phyloP scores from a whole-genome alignment of 1,284 basidiomycete species.

The Vanrija humicola region DNA sequence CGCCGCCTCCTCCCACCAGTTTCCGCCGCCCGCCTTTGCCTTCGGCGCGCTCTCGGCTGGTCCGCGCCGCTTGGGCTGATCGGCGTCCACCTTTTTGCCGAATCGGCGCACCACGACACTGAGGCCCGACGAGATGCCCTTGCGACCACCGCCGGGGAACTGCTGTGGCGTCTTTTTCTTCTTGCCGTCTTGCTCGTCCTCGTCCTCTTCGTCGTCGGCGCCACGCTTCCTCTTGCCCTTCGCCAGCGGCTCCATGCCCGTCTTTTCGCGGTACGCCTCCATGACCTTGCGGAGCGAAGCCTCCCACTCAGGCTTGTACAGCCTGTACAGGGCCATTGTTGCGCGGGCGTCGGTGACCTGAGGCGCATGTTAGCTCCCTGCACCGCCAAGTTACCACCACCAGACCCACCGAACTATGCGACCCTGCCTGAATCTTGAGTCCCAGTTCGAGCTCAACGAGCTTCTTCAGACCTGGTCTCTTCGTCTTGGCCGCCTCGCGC shows the following conservation, averaged over 20 bases:
- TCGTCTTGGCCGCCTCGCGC: constrained; percentile 56
- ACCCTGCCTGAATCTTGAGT: constrained; percentile 77
- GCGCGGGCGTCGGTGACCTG: constrained; percentile 90
- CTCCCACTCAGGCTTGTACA: constrained; percentile 87
- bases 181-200: constrained; percentile 20
- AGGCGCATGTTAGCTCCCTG: not conserved
- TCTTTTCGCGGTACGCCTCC: constrained; percentile 41
- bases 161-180: constrained; percentile 17
- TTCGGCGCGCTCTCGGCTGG: constrained; percentile 4
- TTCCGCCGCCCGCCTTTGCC: constrained; percentile 3
- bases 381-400: not conserved
- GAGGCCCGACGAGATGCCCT: constrained; percentile 67
- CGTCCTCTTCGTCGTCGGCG: constrained; percentile 33
- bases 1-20: constrained; percentile 19
- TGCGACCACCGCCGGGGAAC: constrained; percentile 59
- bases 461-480: constrained; percentile 71
- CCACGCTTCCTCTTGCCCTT: constrained; percentile 15
- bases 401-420: constrained; percentile 72
- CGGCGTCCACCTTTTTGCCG: constrained; percentile 29
- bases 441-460: constrained; percentile 78
- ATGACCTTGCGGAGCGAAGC: constrained; percentile 44
- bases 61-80: constrained; percentile 14
- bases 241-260: constrained; percentile 14
- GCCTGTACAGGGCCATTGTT: constrained; percentile 88
- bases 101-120: constrained; percentile 57